A percentile compares a stretch with the other conserved stretches of the same genome.
Conservation (phyloP, 2,329 filamentous ascomycete species). For the Scopulariopsis brevicaulis region DNA sequence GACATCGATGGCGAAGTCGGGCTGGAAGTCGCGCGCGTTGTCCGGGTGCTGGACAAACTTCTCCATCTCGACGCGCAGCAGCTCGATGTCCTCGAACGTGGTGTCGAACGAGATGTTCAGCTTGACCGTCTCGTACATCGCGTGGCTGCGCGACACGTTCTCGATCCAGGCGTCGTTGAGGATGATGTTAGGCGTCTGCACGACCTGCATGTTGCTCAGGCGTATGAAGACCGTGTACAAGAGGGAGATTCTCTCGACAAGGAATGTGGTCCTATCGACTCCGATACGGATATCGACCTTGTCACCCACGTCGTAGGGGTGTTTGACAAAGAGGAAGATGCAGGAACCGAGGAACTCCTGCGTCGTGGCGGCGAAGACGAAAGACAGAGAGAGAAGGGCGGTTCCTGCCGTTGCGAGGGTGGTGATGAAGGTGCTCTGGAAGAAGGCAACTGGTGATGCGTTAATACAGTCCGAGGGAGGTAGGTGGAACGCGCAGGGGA, state of each 20-base stretch:
- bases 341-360: slow-evolving; percentile 97
- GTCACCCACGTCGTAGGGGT: slow-evolving; percentile 93
- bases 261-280: slow-evolving; percentile 47
- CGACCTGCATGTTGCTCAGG: slow-evolving; percentile 68
- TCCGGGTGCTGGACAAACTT: slow-evolving; percentile 73
- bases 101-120: slow-evolving; percentile 81
- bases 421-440: slow-evolving; percentile 74
- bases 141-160: slow-evolving; percentile 81
- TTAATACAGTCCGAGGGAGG: neutral
- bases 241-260: slow-evolving; percentile 89
- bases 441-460: slow-evolving; percentile 56
- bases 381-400: slow-evolving; percentile 86
- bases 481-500: slow-evolving; percentile 8
- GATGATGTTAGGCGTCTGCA: slow-evolving; percentile 75
- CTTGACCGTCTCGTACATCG: slow-evolving; percentile 78
- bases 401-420: slow-evolving; percentile 86
- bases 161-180: slow-evolving; percentile 93
- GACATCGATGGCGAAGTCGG: slow-evolving; percentile 70
- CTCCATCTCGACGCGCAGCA: slow-evolving; percentile 75
- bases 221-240: slow-evolving; percentile 87
- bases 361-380: slow-evolving; percentile 83
- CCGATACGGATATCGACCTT: slow-evolving; percentile 65
- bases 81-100: slow-evolving; percentile 77
- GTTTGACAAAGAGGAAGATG: slow-evolving; percentile 98
- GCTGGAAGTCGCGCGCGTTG: slow-evolving; percentile 84